Base-by-base conservation (phyloP, 1,284 basidiomycete species). In the Austropuccinia psidii region DNA sequence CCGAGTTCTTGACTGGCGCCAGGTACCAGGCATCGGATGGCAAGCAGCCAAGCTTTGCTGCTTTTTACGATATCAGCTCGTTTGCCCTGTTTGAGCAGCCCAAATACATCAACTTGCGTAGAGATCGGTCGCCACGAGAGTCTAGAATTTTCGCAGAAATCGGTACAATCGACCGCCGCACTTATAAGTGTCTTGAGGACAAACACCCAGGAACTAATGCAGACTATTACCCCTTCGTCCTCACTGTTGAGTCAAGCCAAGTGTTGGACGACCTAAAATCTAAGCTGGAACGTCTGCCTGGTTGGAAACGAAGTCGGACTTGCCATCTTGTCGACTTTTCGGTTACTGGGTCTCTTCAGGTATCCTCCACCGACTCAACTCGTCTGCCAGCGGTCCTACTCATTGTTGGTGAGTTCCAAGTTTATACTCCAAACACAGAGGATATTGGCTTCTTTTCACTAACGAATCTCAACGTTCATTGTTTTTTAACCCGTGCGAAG, bases 141-240 rank as follows among this genome's bases (percentile, higher is more conserved):
- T 81, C 79, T 2, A 79, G 78, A 15, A 73, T 82, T 52, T 79
- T 82, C 31, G 74, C 75, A 0, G 75, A 80, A 2, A 73, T 82
- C 21, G 80, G 75, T 6, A 76, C 79, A 2, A 77, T 82, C 47
- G 82, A 82, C 74, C 76, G 82, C 29, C 43, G 82, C 2, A 81
- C 80, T 49, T 80, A 79, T 69, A 65, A 76, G 37, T 75, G 78
- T 7, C 73, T 80, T 33, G 78, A 77, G 39, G 78, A n/a, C 39
- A 27, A 43, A 43, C 24, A 21, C 17, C 7, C n/a, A 39, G 54
- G 33, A 29, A 50, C 13, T 35, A 39, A 67, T 52, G 15, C 27
- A 1, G n/a, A 27, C 2, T 67, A 55, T 39, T 19, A 31, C 54
- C 31, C 65, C n/a, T n/a, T 52, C 21, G 21, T 67, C 50, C 33